Conservation (phyloP, 805 yeast genomes). For the Maudiozyma saulgeensis region DNA sequence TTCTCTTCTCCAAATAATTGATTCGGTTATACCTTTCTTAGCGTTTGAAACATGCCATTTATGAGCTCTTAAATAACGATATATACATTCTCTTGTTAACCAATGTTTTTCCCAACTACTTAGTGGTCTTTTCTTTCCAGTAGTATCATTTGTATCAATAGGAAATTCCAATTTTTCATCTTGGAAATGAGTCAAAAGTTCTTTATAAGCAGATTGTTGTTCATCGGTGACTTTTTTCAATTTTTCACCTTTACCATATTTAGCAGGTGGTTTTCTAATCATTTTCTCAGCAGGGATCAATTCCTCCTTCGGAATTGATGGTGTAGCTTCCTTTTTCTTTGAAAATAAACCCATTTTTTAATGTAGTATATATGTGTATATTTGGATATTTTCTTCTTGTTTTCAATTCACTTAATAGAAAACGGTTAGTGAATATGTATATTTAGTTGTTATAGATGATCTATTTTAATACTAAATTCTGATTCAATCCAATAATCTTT, state of each 20-base stretch:
- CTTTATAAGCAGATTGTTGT: constrained; percentile 13
- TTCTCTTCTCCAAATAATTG: constrained; percentile 47
- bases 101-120: constrained; percentile 28
- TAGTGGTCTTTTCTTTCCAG: constrained; percentile 15
- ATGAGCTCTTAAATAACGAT: constrained; percentile 42
- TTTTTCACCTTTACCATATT: constrained; percentile 12
- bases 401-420: background rate
- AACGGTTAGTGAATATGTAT: too few species aligned
- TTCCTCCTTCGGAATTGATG: constrained; percentile 10
- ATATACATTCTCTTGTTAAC: constrained; percentile 43
- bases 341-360: constrained; percentile 23
- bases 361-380: background rate
- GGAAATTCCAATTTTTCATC: constrained; percentile 15
- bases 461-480: too few species aligned
- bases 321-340: constrained; percentile 9
- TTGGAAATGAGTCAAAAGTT: constrained; percentile 14
- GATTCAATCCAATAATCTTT: too few species aligned
- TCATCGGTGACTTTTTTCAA: constrained; percentile 13
- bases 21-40: constrained; percentile 36
- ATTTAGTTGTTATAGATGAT: too few species aligned
- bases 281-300: constrained; percentile 17
- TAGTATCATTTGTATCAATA: constrained; percentile 30
- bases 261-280: constrained; percentile 16
- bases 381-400: background rate
- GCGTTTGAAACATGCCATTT: constrained; percentile 41